Evolutionary conservation across 495 filamentous ascomycete species (phyloP).

Genomic region (Haplographium delicatum): DNA sequence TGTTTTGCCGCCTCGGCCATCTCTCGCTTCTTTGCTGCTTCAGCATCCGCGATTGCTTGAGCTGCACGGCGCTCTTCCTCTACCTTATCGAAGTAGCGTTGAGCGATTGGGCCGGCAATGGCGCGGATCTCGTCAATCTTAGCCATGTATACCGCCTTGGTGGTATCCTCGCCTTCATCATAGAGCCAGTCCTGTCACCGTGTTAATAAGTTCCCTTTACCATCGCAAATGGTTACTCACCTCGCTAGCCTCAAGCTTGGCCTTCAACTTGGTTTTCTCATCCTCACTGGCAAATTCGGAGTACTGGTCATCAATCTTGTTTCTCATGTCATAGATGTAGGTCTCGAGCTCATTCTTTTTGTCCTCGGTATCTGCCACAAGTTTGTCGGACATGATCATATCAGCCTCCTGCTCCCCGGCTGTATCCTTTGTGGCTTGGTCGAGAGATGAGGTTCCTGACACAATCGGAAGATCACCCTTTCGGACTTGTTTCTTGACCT

Average conservation of each 20-base stretch:
- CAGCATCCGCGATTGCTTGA: conserved; percentile 73
- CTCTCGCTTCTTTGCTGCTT: conserved; percentile 71
- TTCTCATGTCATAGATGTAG: conserved; percentile 91
- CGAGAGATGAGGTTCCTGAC: conserved; percentile 73
- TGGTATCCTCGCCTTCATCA: conserved; percentile 92
- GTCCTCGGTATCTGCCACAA: conserved; percentile 96
- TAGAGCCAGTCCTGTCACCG: conserved; percentile 86
- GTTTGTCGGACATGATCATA: conserved; percentile 98
- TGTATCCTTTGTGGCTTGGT: conserved; percentile 57
- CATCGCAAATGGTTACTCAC: conserved; percentile 45
- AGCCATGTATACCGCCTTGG: conserved; percentile 84
- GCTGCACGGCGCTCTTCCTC: conserved; percentile 81
- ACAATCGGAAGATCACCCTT: conserved; percentile 94
- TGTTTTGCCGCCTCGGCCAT: conserved; percentile 58
- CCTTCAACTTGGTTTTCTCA: conserved; percentile 79
- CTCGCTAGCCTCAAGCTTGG: conserved; percentile 77
- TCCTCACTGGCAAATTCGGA: conserved; percentile 84
- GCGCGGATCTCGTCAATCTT: conserved; percentile 96
- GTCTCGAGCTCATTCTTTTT: conserved; percentile 99
- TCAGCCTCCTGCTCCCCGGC: conserved; percentile 73
- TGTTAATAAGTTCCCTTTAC: neutral
- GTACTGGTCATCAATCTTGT: conserved; percentile 89
- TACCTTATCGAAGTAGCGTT: conserved; percentile 90
- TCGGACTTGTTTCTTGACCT: conserved; percentile 99
- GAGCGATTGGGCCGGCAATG: conserved; percentile 83